Evolutionary conservation across 108 stramenopile species (phyloP), one percentile per base, ranked within the genome.

Genomic region (Aurantiochytrium sp.): DNA sequence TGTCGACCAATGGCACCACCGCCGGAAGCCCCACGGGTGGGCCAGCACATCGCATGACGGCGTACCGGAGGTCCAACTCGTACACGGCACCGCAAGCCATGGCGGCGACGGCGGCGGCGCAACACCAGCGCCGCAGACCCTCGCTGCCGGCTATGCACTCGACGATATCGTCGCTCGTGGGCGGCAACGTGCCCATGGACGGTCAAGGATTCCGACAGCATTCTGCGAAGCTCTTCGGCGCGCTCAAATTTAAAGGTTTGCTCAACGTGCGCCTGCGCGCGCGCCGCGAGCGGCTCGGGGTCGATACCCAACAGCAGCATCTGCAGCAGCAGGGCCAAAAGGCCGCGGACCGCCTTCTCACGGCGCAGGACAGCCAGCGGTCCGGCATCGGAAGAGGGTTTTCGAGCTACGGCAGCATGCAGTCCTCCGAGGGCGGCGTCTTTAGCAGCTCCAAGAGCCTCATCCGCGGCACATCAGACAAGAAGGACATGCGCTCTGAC

Each of bases 231-330:
- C 59, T 81, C 42, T 48, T 27, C 24, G 73, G 73, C 27, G 73
- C 73, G 30, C 73, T 81, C 2, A 81, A 81, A 81, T 81, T 81
- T 42, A 81, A 81, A 24, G 45, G 73, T 0, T n/a, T 81, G 12
- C 30, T 81, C 24, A 81, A 81, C 45, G 73, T 81, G 36, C 73
- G 73, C 32, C 39, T 81, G 39, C 73, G 73, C 21, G 73, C 73
- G 39, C 39, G 73, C 2, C 59, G 59, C 59, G 59, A 65, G 34
- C 8, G 24, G 2, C 59, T 65, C 32, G 59, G 59, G 1, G 15
- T 10, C 59, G 19, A 0, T 15, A 15, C 17, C 0, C 50, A 52
- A 52, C 15, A 52, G 1, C 50, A 52, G 50, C n/a, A 54, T 21
- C 12, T 21, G 53, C 53, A 12, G 21, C 17, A 21, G 21, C 53